Conservation (phyloP, 305 asterid genomes). For the Fraxinus sp. region DNA sequence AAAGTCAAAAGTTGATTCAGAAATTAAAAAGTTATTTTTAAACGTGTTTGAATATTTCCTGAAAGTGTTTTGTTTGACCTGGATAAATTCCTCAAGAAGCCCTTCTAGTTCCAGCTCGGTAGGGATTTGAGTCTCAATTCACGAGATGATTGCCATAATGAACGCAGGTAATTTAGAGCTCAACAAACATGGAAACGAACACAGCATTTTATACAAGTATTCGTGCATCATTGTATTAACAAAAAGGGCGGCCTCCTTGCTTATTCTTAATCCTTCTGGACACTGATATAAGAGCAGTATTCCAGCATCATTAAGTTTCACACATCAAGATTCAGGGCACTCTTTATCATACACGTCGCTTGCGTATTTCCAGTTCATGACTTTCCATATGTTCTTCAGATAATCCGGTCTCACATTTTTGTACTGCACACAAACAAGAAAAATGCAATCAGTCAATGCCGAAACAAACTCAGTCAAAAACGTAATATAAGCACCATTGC, state of each 20-base stretch:
- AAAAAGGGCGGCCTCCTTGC: not conserved
- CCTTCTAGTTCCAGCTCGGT: not conserved
- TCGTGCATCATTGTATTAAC: not conserved
- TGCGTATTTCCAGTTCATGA: conserved; percentile 41
- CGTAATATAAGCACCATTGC: not conserved
- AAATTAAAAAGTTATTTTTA: not conserved
- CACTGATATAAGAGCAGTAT: not conserved
- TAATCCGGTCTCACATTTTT: conserved; percentile 41
- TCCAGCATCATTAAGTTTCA: not conserved
- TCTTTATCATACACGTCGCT: conserved; percentile 24
- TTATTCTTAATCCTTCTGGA: not conserved
- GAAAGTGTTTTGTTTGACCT: not conserved
- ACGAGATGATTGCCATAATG: not conserved
- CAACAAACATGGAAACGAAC: not conserved
- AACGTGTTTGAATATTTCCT: not conserved
- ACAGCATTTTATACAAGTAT: not conserved
- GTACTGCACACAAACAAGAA: conserved; percentile 30
- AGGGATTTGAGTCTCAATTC: not conserved
- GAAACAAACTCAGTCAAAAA: not conserved
- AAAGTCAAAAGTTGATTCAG: not conserved
- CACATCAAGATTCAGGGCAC: conserved; percentile 4
- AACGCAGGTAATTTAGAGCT: not conserved
- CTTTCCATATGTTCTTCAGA: conserved; percentile 39
- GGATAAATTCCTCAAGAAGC: not conserved
- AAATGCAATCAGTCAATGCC: not conserved